Conservation (phyloP, 169 alveolate species). For the Theileria annulata region DNA sequence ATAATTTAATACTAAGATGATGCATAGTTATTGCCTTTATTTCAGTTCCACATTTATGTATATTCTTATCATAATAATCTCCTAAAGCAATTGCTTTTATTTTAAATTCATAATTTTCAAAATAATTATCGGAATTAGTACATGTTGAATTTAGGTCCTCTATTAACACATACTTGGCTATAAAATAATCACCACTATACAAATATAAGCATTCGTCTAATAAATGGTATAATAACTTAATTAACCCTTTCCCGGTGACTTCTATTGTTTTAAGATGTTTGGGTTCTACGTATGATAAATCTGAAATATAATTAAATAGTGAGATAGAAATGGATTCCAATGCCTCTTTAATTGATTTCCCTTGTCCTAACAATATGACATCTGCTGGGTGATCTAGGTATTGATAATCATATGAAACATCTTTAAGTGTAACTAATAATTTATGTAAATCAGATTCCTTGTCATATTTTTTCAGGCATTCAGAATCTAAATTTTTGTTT, state of each 20-base stretch:
- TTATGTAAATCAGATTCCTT: not conserved
- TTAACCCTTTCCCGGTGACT: constrained; percentile 49
- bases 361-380: constrained; percentile 68
- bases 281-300: constrained; percentile 52
- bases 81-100: constrained; percentile 61
- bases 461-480: not conserved
- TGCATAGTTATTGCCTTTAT: constrained; percentile 77
- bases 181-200: constrained; percentile 67
- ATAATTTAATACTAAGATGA: constrained; percentile 38
- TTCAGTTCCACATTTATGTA: constrained; percentile 73
- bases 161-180: constrained; percentile 54
- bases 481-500: not conserved
- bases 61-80: constrained; percentile 41
- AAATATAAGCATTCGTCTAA: constrained; percentile 69
- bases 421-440: not conserved
- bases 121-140: not conserved
- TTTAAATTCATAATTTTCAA: constrained; percentile 19
- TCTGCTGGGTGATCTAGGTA: constrained; percentile 78
- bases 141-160: not conserved
- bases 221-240: constrained; percentile 44
- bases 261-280: constrained; percentile 8
- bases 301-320: constrained; percentile 70
- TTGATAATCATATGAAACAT: constrained; percentile 45
- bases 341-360: constrained; percentile 52
- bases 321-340: constrained; percentile 62